These are phyloP conservation scores for Sanchytrium tribonematis DNA, from an alignment of 371 early-diverging fungal species.

Conservation along the genomic window DNA sequence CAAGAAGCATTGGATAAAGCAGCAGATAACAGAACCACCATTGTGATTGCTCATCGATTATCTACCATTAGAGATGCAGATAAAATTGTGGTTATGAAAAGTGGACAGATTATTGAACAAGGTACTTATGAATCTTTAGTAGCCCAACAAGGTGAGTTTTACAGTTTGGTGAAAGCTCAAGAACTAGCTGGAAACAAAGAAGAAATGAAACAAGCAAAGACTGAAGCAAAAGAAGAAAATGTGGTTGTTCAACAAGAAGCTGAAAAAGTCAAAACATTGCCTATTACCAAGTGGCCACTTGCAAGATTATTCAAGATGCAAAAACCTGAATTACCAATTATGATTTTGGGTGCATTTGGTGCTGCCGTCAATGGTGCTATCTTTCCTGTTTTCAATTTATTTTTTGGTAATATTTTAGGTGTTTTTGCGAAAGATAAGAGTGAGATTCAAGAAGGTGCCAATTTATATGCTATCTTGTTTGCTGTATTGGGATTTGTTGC, in stretches of 20 bases:
- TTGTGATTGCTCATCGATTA: slow-evolving; percentile 48
- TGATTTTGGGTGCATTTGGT: background rate
- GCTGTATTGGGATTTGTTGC: slow-evolving; percentile 23
- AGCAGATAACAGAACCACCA: slow-evolving; percentile 32
- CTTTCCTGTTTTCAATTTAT: background rate
- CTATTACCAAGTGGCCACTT: background rate
- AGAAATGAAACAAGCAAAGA: background rate
- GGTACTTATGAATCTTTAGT: slow-evolving; percentile 2
- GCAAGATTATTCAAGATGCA: background rate
- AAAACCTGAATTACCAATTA: background rate
- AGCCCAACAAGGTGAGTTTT: background rate
- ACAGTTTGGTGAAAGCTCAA: slow-evolving; percentile 2
- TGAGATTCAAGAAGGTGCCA: slow-evolving; percentile 14
- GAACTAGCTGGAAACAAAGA: background rate
- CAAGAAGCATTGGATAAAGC: slow-evolving; percentile 23
- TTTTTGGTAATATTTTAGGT: background rate
- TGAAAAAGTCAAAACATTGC: background rate
- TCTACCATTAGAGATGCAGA: slow-evolving; percentile 54
- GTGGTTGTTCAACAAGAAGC: background rate
- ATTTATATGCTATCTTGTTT: slow-evolving; percentile 48
- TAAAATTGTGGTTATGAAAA: slow-evolving; percentile 33
- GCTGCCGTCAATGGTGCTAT: background rate
- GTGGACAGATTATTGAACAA: slow-evolving; percentile 1
- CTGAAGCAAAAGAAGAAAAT: background rate
- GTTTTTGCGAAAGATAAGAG: background rate